A percentile compares a stretch with the other conserved stretches of the same genome.
phyloP scores from a whole-genome alignment of 768 basidiomycete genomes.

The Kwoniella sp. region DNA sequence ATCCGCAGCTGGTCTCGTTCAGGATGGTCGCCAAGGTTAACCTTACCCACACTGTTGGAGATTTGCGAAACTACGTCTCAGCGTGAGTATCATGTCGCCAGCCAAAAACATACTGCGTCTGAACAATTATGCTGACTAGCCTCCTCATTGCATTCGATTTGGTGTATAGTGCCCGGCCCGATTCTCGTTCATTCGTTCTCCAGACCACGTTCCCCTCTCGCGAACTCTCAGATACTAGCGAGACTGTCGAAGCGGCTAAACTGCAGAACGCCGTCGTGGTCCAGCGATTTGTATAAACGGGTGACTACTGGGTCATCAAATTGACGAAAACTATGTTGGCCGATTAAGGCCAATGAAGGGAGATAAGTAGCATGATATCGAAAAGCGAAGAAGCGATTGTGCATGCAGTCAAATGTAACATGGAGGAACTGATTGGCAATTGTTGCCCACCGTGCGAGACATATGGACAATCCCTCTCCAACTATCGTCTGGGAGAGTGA shows the following conservation, averaged over 20 bases:
- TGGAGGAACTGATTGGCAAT: too few species aligned
- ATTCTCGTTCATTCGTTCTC: conserved; percentile 70
- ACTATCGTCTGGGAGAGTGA: too few species aligned
- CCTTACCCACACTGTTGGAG: conserved; percentile 80
- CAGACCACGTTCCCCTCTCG: conserved; percentile 86
- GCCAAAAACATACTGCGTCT: neutral
- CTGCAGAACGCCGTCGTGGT: conserved; percentile 81
- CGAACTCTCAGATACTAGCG: conserved; percentile 65
- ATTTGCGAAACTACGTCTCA: conserved; percentile 83
- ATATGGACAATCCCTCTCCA: too few species aligned
- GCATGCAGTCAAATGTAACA: too few species aligned
- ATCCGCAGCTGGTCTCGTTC: neutral
- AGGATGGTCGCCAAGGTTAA: conserved; percentile 87
- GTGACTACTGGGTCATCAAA: too few species aligned
- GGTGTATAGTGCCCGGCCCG: conserved; percentile 67
- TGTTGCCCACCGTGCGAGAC: too few species aligned
- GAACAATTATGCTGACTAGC: neutral
- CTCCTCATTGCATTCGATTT: neutral
- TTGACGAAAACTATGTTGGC: too few species aligned
- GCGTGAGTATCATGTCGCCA: conserved; percentile 71
- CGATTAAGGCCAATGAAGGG: too few species aligned
- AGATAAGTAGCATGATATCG: too few species aligned
- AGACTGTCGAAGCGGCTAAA: conserved; percentile 72
- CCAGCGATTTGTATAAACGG: conserved; percentile 63
- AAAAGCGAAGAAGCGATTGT: too few species aligned